Evolutionary conservation across 2,329 filamentous ascomycete species (phyloP).

Genomic region (Penicillium palitans): DNA sequence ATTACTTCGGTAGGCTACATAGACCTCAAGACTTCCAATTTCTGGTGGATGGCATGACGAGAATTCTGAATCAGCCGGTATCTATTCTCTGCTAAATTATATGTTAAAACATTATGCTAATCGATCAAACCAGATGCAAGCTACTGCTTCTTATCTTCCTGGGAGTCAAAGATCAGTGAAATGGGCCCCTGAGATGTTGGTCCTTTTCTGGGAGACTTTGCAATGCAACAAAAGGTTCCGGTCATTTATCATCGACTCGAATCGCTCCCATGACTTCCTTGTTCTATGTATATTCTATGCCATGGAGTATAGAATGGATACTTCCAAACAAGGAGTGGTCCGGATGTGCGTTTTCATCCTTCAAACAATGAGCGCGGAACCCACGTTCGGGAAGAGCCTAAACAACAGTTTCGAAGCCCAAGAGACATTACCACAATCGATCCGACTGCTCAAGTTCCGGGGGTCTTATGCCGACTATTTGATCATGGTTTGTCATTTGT

Average conservation of each 20-base stretch:
- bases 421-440: constrained; percentile 77
- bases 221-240: constrained; percentile 98
- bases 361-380: constrained; percentile 91
- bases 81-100: constrained; percentile 9
- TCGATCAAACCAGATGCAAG: constrained; percentile 61
- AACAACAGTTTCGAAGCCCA: constrained; percentile 88
- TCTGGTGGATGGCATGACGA: constrained; percentile 88
- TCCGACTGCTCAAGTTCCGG: constrained; percentile 79
- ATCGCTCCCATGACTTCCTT: constrained; percentile 88
- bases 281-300: constrained; percentile 90
- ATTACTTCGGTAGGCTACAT: constrained; percentile 87
- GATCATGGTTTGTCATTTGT: constrained; percentile 63
- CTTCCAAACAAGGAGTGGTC: constrained; percentile 85
- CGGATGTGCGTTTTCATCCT: constrained; percentile 97
- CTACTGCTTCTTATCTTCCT: constrained; percentile 83
- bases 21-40: constrained; percentile 97
- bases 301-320: constrained; percentile 81
- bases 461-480: constrained; percentile 93
- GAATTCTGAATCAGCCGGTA: constrained; percentile 83
- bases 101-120: constrained; percentile 15
- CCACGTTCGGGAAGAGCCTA: constrained; percentile 83
- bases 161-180: constrained; percentile 76
- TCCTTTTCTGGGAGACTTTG: constrained; percentile 95
- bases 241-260: constrained; percentile 94
- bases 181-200: constrained; percentile 92